These are phyloP conservation scores for Abortiporus biennis DNA, from an alignment of 1,284 basidiomycete genomes.

Conservation along the genomic window DNA sequence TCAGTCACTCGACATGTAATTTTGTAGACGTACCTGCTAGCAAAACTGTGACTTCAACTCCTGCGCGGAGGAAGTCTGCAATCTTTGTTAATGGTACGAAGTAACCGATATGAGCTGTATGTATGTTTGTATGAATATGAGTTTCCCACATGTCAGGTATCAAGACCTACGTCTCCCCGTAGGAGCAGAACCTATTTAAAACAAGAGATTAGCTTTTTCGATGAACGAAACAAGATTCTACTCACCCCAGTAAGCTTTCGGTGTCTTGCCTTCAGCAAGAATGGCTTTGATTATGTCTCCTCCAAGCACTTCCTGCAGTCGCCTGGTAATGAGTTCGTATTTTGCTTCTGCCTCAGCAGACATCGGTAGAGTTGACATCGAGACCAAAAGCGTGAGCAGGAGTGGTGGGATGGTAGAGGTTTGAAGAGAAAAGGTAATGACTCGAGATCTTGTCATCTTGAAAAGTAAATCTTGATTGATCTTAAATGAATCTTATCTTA, in stretches of 20 bases:
- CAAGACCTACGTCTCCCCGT: conserved; percentile 84
- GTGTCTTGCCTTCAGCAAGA: conserved; percentile 70
- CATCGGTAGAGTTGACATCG: too few relatives aligned
- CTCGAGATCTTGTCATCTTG: too few relatives aligned
- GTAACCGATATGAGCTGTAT: conserved; percentile 91
- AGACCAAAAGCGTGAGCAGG: too few relatives aligned
- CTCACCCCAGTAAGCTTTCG: conserved; percentile 89
- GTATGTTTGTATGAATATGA: conserved; percentile 1
- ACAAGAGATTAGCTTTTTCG: not conserved
- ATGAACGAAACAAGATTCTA: conserved; percentile 10
- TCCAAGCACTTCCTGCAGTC: conserved; percentile 87
- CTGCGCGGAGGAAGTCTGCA: conserved; percentile 92
- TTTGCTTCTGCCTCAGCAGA: conserved; percentile 45
- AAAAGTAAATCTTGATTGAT: too few relatives aligned
- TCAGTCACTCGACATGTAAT: not conserved
- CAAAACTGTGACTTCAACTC: conserved; percentile 86
- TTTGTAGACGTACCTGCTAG: conserved; percentile 60
- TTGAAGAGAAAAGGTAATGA: not conserved
- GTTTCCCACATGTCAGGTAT: not conserved
- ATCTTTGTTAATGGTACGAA: conserved; percentile 95
- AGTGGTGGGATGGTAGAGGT: not conserved
- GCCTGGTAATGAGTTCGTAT: conserved; percentile 83
- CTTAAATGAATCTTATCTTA: too few relatives aligned
- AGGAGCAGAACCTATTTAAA: conserved; percentile 74
- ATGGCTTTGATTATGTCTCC: conserved; percentile 81